These are phyloP conservation scores for Saccharomyces hybrid DNA, from an alignment of 1,139 yeast species.

Conservation along the genomic window DNA sequence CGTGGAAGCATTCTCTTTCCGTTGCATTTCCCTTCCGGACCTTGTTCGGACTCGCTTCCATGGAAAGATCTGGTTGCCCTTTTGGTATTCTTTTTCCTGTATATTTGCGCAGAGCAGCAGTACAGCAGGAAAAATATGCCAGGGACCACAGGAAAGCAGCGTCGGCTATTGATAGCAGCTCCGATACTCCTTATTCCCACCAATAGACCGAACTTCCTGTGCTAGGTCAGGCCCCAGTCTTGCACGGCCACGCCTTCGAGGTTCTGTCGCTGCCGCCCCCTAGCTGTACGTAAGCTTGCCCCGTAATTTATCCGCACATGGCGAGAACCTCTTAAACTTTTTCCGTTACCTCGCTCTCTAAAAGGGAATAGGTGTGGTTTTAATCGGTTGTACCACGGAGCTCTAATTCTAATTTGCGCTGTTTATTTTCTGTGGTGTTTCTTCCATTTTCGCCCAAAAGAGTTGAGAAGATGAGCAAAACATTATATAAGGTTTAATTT, in stretches of 20 bases:
- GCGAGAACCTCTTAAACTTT: not conserved
- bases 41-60: not conserved
- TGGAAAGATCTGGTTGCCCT: not conserved
- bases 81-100: not conserved
- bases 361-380: not conserved
- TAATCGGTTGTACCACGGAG: not conserved
- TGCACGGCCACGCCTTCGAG: not conserved
- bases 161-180: not conserved
- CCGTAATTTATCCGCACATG: not conserved
- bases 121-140: not conserved
- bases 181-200: not conserved
- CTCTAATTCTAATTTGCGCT: not conserved
- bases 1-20: not conserved
- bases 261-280: not conserved
- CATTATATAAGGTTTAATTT: not conserved
- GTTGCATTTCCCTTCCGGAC: not conserved
- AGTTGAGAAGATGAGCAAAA: not conserved
- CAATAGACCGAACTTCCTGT: not conserved
- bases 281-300: not conserved
- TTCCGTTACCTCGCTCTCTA: not conserved
- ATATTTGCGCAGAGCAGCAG: not conserved
- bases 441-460: not conserved
- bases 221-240: not conserved
- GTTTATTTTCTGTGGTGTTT: not conserved
- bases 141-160: not conserved